Evolutionary conservation across 441 rosid genomes (phyloP).

Genomic region (Theobroma grandiflorum): DNA sequence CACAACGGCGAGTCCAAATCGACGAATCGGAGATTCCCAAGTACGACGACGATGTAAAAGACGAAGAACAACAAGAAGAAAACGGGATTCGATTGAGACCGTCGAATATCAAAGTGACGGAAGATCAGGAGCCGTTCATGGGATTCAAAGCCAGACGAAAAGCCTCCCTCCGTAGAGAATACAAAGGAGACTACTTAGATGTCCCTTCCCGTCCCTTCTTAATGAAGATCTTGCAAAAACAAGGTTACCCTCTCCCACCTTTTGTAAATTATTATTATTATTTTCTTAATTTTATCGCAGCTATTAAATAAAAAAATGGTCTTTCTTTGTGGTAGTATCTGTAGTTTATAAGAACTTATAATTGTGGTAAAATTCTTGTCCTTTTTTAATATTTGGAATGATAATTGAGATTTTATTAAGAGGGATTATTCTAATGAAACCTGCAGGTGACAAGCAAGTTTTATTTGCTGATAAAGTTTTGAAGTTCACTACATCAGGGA

Average conservation of each 20-base stretch:
- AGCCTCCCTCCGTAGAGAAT: slow-evolving; percentile 82
- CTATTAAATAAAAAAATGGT: no score
- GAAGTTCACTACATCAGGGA: slow-evolving; percentile 90
- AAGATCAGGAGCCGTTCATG: slow-evolving; percentile 82
- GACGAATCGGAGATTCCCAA: slow-evolving; percentile 50
- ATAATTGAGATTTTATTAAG: not conserved
- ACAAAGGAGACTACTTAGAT: slow-evolving; percentile 80
- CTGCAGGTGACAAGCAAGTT: slow-evolving; percentile 73
- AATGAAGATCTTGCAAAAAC: slow-evolving; percentile 80
- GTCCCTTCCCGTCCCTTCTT: slow-evolving; percentile 70
- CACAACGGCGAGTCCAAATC: slow-evolving; percentile 59
- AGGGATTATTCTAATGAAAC: not conserved
- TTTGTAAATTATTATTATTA: not conserved
- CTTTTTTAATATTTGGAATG: not conserved
- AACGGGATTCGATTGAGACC: slow-evolving; percentile 31
- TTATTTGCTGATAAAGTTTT: slow-evolving; percentile 88
- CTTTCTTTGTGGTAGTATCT: not conserved
- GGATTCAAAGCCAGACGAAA: slow-evolving; percentile 81
- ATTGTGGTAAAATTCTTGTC: not conserved
- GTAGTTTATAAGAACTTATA: not conserved
- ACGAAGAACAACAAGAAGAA: slow-evolving; percentile 34
- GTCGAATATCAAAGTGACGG: slow-evolving; percentile 57
- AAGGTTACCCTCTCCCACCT: slow-evolving; percentile 55
- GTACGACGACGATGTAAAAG: slow-evolving; percentile 38
- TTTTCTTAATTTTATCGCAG: not conserved